Percentiles rank a stretch among this genome's conserved stretches.
Evolutionary conservation across 139 green algal species (phyloP).

Genomic region (Chlamydomonas applanata): DNA sequence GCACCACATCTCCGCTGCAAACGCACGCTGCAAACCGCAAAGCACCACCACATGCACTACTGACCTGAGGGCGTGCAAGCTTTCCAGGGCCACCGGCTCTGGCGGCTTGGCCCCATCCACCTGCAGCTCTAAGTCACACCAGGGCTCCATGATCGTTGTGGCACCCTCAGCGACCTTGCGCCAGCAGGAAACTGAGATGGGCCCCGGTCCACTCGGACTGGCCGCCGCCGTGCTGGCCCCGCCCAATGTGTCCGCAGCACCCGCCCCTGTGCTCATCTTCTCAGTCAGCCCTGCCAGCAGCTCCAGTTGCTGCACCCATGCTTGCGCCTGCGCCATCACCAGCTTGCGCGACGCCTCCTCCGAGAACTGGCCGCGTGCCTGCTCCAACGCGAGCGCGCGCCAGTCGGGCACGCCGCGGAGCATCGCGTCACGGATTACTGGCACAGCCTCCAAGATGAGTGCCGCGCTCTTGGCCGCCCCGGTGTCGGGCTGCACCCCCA

Average conservation of each 20-base stretch:
- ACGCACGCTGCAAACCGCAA: too few relatives aligned
- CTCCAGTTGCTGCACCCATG: background rate
- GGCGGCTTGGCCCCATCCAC: conserved; percentile 29
- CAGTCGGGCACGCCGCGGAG: background rate
- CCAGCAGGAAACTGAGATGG: conserved; percentile 3
- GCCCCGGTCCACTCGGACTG: background rate
- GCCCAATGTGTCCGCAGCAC: background rate
- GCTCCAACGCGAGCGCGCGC: background rate
- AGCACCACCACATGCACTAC: too few relatives aligned
- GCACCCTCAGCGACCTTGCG: background rate
- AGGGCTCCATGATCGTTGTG: conserved; percentile 37
- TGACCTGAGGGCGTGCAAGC: conserved; percentile 2
- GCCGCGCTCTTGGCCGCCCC: conserved; percentile 6
- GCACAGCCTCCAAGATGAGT: conserved; percentile 76
- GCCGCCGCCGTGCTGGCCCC: background rate
- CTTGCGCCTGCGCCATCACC: background rate
- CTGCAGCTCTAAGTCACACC: conserved; percentile 36
- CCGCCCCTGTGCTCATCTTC: conserved; percentile 8
- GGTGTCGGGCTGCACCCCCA: conserved; percentile 40
- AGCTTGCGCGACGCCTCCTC: background rate
- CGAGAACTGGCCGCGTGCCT: background rate
- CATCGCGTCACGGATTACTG: background rate
- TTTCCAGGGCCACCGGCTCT: conserved; percentile 29
- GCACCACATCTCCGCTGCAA: too few relatives aligned
- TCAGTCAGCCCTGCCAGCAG: conserved; percentile 3